Percentiles rank a stretch among this genome's conserved stretches.
Conservation (phyloP, 768 basidiomycete species). For the Lentinus tigrinus region DNA sequence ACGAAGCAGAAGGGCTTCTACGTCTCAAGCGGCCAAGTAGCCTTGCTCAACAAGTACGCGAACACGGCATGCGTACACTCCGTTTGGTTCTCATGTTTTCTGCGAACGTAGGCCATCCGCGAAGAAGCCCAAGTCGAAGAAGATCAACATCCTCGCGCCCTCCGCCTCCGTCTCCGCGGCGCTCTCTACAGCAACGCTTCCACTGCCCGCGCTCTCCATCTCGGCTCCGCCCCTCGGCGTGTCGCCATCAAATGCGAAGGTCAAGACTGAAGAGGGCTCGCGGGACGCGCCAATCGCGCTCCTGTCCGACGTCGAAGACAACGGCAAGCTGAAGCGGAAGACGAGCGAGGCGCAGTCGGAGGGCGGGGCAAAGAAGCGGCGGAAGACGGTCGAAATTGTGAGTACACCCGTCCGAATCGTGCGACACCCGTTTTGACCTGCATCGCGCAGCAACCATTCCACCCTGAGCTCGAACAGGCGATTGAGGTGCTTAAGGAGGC, state of each 20-base stretch:
- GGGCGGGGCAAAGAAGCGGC: conserved; percentile 55
- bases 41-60: conserved; percentile 66
- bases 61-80: conserved; percentile 23
- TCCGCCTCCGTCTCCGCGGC: conserved; percentile 29
- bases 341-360: conserved; percentile 13
- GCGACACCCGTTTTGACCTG: background rate
- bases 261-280: conserved; percentile 40
- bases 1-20: conserved; percentile 94
- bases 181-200: conserved; percentile 21
- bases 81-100: background rate
- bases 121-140: conserved; percentile 73
- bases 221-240: conserved; percentile 1
- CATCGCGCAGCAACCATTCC: conserved; percentile 59
- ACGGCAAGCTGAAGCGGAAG: conserved; percentile 28
- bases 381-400: conserved; percentile 68
- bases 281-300: conserved; percentile 52
- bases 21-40: conserved; percentile 86
- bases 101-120: conserved; percentile 42
- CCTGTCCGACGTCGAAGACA: conserved; percentile 39
- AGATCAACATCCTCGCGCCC: conserved; percentile 35
- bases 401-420: conserved; percentile 17
- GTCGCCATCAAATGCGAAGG: conserved; percentile 19
- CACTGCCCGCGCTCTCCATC: conserved; percentile 8
- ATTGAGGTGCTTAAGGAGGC: conserved; percentile 59
- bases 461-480: conserved; percentile 61